Percentiles rank a stretch among this genome's conserved stretches.
Evolutionary conservation across 139 green algal species (phyloP).

Genomic region (Diplosphaera chodatii): DNA sequence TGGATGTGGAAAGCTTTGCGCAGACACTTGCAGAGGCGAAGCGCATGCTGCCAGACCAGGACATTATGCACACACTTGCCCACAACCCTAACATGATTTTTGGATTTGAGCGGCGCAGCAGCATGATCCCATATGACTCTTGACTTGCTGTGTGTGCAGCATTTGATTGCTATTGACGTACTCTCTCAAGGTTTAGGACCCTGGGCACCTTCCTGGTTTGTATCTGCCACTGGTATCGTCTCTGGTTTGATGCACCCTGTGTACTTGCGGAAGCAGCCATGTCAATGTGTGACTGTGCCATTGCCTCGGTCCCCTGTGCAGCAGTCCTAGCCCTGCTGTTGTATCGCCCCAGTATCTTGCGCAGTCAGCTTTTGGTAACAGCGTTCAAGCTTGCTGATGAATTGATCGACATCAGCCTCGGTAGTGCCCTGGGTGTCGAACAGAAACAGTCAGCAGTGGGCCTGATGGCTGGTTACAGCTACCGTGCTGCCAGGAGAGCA

Average conservation of each 20-base stretch:
- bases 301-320: no score
- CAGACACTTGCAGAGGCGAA: constrained; percentile 38
- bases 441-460: no score
- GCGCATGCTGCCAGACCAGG: constrained; percentile 47
- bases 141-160: neutral
- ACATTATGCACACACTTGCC: constrained; percentile 44
- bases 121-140: constrained; percentile 64
- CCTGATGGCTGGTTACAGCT: no score
- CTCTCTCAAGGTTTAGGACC: no score
- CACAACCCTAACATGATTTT: constrained; percentile 63
- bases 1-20: constrained; percentile 60
- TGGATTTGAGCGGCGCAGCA: constrained; percentile 55
- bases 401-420: constrained; percentile 59
- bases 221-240: no score
- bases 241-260: no score
- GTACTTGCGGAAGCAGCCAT: no score
- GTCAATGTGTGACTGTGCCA: no score
- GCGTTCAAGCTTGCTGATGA: constrained; percentile 23
- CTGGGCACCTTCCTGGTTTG: no score
- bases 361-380: neutral
- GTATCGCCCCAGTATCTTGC: no score
- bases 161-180: neutral
- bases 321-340: no score
- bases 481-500: no score
- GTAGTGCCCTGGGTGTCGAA: constrained; percentile 57